Evolutionary conservation across 108 stramenopile genomes (phyloP), one percentile per base, ranked within the genome.

Genomic region (Aurantiochytrium sp.): DNA sequence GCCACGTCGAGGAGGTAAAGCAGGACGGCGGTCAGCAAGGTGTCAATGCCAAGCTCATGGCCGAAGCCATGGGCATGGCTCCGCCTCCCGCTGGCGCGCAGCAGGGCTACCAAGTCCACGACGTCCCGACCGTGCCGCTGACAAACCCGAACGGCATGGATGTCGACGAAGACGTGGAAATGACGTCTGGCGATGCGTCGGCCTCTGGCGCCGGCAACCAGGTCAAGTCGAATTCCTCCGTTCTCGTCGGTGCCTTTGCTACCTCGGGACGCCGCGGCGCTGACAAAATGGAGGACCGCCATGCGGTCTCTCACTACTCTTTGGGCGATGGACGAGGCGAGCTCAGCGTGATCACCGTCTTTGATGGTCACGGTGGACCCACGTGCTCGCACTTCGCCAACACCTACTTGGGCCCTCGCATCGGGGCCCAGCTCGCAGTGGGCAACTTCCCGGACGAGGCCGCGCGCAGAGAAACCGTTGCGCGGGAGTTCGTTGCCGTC

Each of bases 221-320:
- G n/a, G 73, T 44, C 23, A 47, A 53, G 23, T 23, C 8, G 6
- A 83, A 83, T 44, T 25, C 73, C 21, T n/a, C 44, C 10, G 51
- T 83, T 53, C 49, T 28, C 23, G n/a, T 83, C n/a, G 73, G 73
- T 12, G 73, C 73, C 2, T 83, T 83, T 53, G 73, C 73, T 12
- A 83, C 73, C 21, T 83, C 73, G n/a, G 73, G 73, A 21, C 73
- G 73, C n/a, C 44, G 73, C 44, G 73, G 73, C 45, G 73, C 73
- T 12, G 73, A 83, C 4, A 83, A 83, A 44, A 83, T 83, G 73
- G 73, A 83, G 73, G 73, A 83, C 73, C 44, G 73, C 23, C 73
- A 83, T 23, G 73, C 73, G 21, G 73, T 83, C 73, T 51, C n/a
- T 25, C 73, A 83, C 51, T 83, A 51, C 73, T 25, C 21, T 5